These are phyloP conservation scores for Schizochytrium sp. DNA, from an alignment of 108 stramenopile species.

Conservation along the genomic window DNA sequence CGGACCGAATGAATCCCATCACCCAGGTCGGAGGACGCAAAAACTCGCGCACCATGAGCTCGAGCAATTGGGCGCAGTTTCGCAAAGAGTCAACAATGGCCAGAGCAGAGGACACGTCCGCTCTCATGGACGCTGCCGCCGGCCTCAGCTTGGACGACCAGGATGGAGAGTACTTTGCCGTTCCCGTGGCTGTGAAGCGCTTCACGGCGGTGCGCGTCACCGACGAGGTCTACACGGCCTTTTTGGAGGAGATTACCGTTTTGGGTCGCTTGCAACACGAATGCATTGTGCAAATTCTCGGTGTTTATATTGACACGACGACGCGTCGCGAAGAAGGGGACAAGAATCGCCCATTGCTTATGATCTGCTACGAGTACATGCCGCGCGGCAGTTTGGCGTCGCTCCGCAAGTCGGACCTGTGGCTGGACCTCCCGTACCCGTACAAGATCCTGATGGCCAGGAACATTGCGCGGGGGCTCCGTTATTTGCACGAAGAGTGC, in stretches of 20 bases:
- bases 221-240: neutral
- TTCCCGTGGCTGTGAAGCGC: neutral
- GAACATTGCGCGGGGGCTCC: slow-evolving; percentile 90
- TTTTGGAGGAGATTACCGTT: neutral
- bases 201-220: neutral
- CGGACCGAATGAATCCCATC: neutral
- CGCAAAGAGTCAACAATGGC: neutral
- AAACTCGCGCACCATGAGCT: neutral
- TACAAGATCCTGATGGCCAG: neutral
- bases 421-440: neutral
- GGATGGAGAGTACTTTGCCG: neutral
- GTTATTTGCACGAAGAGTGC: slow-evolving; percentile 72
- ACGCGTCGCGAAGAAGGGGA: neutral
- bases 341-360: neutral
- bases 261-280: neutral
- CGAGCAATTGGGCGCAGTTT: neutral
- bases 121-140: neutral
- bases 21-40: neutral
- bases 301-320: neutral
- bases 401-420: neutral
- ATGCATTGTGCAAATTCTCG: neutral
- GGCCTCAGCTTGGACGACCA: neutral
- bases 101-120: neutral
- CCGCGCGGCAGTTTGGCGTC: neutral
- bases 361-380: neutral